Evolutionary conservation across 768 basidiomycete species (phyloP).

Genomic region (Suillus americanus): DNA sequence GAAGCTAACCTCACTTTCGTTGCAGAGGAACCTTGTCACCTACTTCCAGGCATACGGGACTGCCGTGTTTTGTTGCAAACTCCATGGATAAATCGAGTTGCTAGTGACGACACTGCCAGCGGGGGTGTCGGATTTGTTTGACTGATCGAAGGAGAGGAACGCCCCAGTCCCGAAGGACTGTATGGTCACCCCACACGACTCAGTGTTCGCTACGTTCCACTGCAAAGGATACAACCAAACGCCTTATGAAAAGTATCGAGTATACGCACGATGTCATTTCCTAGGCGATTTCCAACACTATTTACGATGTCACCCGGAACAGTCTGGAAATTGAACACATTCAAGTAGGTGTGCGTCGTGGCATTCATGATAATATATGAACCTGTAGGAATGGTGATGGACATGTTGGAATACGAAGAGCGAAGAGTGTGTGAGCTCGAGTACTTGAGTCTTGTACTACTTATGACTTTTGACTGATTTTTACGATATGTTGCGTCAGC

Average conservation of each 20-base stretch:
- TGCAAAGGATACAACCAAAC: neutral
- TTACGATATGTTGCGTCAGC: no score
- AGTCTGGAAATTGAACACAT: slow-evolving; percentile 2
- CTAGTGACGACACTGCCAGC: slow-evolving; percentile 1
- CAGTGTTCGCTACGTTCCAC: slow-evolving; percentile 12
- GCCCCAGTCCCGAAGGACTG: slow-evolving; percentile 11
- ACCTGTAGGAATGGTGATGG: slow-evolving; percentile 6
- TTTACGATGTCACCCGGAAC: slow-evolving; percentile 6
- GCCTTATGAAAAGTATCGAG: neutral
- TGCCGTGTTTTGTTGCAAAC: neutral
- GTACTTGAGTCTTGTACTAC: no score
- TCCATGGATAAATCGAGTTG: slow-evolving; percentile 7
- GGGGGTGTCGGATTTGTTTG: neutral
- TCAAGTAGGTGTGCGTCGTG: slow-evolving; percentile 12
- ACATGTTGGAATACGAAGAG: neutral
- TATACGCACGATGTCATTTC: slow-evolving; percentile 11
- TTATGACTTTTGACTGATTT: no score
- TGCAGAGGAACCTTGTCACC: neutral
- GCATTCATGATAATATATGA: slow-evolving; percentile 14
- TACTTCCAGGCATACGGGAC: slow-evolving; percentile 11
- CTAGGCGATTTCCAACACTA: slow-evolving; percentile 11
- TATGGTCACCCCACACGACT: slow-evolving; percentile 3
- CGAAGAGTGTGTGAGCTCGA: neutral
- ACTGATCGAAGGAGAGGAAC: neutral
- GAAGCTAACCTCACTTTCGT: neutral